Evolutionary conservation across 768 basidiomycete genomes (phyloP).

Genomic region (Lepiota subincarnata): DNA sequence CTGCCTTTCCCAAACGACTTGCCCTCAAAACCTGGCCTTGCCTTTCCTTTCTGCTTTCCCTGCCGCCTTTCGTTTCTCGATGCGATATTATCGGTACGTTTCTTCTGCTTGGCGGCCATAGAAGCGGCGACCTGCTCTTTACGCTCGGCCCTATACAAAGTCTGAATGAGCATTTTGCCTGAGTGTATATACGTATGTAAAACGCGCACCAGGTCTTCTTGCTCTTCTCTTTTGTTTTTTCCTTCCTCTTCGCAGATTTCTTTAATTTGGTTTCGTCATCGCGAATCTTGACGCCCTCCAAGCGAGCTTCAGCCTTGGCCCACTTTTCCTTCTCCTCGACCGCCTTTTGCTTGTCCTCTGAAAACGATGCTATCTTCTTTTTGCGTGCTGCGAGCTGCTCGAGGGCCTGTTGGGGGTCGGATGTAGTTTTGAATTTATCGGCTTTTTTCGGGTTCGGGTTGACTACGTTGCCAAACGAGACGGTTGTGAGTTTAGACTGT

Average conservation of each 20-base stretch:
- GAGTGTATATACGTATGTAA: constrained; percentile 5
- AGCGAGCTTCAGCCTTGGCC: constrained; percentile 82
- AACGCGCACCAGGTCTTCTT: constrained; percentile 77
- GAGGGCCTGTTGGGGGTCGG: constrained; percentile 85
- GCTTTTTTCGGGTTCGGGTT: constrained; percentile 50
- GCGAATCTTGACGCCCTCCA: constrained; percentile 88
- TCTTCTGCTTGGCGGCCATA: constrained; percentile 87
- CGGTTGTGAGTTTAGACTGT: constrained; percentile 46
- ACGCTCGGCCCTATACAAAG: constrained; percentile 66
- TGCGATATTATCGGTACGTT: constrained; percentile 87
- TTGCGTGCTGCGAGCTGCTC: constrained; percentile 73
- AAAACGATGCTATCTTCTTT: constrained; percentile 68
- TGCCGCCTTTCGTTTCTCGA: constrained; percentile 74
- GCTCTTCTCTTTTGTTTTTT: constrained; percentile 83
- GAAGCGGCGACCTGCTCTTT: constrained; percentile 72
- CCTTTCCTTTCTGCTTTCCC: constrained; percentile 63
- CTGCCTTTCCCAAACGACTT: constrained; percentile 30
- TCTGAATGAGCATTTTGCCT: not conserved
- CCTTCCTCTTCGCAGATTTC: constrained; percentile 90
- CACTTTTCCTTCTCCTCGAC: constrained; percentile 83
- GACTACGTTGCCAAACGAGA: constrained; percentile 65
- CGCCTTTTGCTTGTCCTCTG: constrained; percentile 79
- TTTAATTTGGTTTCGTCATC: constrained; percentile 85
- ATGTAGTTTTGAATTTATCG: constrained; percentile 58
- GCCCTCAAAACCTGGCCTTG: constrained; percentile 85